Evolutionary conservation across 2,329 filamentous ascomycete genomes (phyloP), one percentile per base, ranked within the genome.

Genomic region (Fusarium poae): DNA sequence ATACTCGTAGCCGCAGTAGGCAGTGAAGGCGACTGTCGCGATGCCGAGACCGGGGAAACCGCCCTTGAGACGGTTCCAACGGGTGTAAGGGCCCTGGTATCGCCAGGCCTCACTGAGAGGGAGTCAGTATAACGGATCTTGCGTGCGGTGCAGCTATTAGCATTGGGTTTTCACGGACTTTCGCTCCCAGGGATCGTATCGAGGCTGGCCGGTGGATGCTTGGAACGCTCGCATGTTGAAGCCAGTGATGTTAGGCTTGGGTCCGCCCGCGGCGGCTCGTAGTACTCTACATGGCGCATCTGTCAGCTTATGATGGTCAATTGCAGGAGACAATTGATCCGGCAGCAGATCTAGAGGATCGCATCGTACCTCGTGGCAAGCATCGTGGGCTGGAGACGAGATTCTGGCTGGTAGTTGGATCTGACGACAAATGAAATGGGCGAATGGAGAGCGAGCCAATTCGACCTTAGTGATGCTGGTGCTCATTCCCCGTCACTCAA

Each of bases 31-130:
- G 63, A 96, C 94, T 7, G 92, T 92, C 32, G 94, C 96, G 74
- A 95, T 97, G 70, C 96, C 96, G 75, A 99, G 86, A 65, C 96
- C 96, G 37, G 96, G 96, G 79, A 99, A 93, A 69, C 89, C 85
- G 76, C 87, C 85, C 83, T 91, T 94, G 85, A 97, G 96, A 74
- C 96, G 91, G 83, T 97, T 97, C 83, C 85, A 92, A 75, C 95
- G 89, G 71, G 90, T 91, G 85, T 97, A 98, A 56, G 88, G 90
- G 68, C 95, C 96, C 35, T 87, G 90, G 85, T 97, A 97, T 81
- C 96, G 88, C 96, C 96, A 99, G 78, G 92, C 88, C 85, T 99
- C 96, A 78, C 96, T 99, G 79, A 25, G 49, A 49, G 45, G 42
- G 35, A 53, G 63, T 71, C 32, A 70, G 66, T 29, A 61, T 29